These are phyloP conservation scores for Solanum rostratum DNA, from an alignment of 257 asterid species.

Conservation along the genomic window DNA sequence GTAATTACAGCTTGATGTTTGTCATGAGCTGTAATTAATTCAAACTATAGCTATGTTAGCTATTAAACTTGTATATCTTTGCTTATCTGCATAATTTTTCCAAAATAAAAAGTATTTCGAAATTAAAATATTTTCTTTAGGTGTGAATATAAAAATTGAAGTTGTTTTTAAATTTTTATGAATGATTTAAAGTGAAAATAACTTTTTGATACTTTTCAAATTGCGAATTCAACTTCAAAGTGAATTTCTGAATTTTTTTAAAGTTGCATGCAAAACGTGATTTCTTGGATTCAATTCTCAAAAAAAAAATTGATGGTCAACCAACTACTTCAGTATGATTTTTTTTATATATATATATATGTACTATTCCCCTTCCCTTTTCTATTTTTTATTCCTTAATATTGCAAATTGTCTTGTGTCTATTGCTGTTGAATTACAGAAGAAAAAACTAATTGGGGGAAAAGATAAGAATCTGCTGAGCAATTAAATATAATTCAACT, in stretches of 20 bases:
- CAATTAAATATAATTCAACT: neutral
- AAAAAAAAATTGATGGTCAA: too few species aligned
- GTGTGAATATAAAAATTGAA: too few species aligned
- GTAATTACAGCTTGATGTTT: too few species aligned
- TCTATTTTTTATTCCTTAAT: neutral
- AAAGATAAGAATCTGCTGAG: neutral
- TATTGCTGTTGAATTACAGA: neutral
- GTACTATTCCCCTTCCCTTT: neutral
- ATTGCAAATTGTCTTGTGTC: neutral
- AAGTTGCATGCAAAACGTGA: neutral
- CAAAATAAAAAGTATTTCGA: too few species aligned
- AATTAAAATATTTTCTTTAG: too few species aligned
- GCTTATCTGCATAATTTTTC: too few species aligned
- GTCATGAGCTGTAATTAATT: fast-evolving
- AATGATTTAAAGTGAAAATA: too few species aligned
- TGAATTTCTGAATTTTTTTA: neutral
- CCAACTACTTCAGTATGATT: neutral
- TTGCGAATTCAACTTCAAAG: neutral
- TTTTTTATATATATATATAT: too few species aligned
- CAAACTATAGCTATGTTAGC: too few species aligned
- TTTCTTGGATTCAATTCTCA: neutral
- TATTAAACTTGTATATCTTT: too few species aligned
- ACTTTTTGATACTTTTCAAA: too few species aligned
- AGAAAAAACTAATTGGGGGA: neutral
- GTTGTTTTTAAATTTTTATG: too few species aligned